phyloP scores from a whole-genome alignment of 306 rosid species.

The Abrus pulchellus region DNA sequence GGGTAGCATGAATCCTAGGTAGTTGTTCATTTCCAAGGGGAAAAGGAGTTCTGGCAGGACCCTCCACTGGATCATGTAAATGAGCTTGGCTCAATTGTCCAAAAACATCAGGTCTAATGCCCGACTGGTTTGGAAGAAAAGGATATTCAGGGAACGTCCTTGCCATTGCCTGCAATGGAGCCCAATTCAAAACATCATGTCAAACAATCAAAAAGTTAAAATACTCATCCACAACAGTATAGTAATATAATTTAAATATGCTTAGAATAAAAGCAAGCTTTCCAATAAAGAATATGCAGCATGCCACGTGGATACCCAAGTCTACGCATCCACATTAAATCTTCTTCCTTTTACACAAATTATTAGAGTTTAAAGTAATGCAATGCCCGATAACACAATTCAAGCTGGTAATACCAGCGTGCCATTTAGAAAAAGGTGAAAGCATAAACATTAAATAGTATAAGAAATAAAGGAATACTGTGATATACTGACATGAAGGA shows the following conservation, averaged over 20 bases:
- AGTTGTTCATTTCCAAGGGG: constrained; percentile 75
- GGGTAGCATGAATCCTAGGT: constrained; percentile 70
- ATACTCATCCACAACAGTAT: constrained; percentile 21
- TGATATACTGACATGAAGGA: constrained; percentile 2
- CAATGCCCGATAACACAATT: constrained; percentile 23
- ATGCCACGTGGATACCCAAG: constrained; percentile 14
- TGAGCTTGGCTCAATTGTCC: constrained; percentile 78
- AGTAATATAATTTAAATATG: constrained; percentile 16
- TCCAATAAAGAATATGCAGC: constrained; percentile 18
- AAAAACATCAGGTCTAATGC: constrained; percentile 69
- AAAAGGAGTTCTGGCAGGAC: constrained; percentile 72
- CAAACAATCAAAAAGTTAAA: constrained; percentile 37
- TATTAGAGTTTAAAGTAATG: neutral
- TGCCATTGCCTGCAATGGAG: constrained; percentile 69
- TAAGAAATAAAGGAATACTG: constrained; percentile 1
- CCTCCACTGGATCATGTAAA: constrained; percentile 74
- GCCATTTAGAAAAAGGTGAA: constrained; percentile 13
- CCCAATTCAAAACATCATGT: constrained; percentile 47
- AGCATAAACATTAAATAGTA: neutral
- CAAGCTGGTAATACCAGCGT: constrained; percentile 14
- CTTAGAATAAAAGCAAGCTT: neutral
- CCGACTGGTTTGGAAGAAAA: constrained; percentile 73
- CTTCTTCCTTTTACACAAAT: neutral
- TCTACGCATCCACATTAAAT: constrained; percentile 2
- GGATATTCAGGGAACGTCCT: constrained; percentile 80